Base-by-base conservation (phyloP, 2,329 filamentous ascomycete genomes). In the Diaporthe aspalathi region DNA sequence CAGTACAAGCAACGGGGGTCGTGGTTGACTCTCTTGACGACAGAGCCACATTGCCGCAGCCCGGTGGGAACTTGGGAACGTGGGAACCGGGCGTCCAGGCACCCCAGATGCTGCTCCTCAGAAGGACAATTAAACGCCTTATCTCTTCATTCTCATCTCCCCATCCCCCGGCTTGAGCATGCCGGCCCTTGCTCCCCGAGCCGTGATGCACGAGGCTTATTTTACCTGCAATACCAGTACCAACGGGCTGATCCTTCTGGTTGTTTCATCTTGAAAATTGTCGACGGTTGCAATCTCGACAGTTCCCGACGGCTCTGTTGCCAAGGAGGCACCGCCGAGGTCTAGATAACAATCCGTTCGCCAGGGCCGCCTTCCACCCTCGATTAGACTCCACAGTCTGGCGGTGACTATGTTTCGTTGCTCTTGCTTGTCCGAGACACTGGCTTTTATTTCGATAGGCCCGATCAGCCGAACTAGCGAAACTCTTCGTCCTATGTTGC, bases 41-140 rank as follows among this genome's bases (percentile, higher is more conserved):
- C 38, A 47, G 60, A 49, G 49, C 43, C 60, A 63, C 60, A 35
- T 38, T 24, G 60, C 60, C 60, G 60, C 60, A 43, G 60, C 60
- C 20, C 43, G 57, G 57, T 49, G 57, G 43, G 43, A 49, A 63
- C 57, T 20, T n/a, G 40, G 24, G 40, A 63, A 29, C 27, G 35
- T 60, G 54, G 35, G 54, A 27, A 54, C 20, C 38, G 60, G 20
- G 27, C 24, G 27, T 35, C 60, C 43, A 63, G 57, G 47, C 57
- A n/a, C n/a, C n/a, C 53, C 54, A 57, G 24, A 57, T 32, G 54
- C 54, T 17, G 16, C 17, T 32, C 32, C 32, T 35, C 27, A 35
- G 27, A 49, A 63, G 60, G 14, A 63, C 60, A 63, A 63, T 63
- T 50, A 63, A 63, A 63, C 43, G 35, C 45, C 60, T 63, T 49